These are phyloP conservation scores for Cyberlindnera japonica DNA, from an alignment of 805 yeast genomes.

Conservation along the genomic window DNA sequence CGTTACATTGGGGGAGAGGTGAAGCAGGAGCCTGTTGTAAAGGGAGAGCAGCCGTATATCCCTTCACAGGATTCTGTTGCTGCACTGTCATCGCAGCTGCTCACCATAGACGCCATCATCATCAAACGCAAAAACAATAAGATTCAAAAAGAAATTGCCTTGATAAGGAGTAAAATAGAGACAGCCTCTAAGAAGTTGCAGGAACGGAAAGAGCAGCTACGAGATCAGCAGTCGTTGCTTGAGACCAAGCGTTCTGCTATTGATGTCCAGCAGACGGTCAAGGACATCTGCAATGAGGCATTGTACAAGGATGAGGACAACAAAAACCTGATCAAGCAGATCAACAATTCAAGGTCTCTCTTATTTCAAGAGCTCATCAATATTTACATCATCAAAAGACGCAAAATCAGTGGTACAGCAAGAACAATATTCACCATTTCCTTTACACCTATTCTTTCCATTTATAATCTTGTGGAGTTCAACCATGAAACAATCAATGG, in stretches of 20 bases:
- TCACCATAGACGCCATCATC: slow-evolving; percentile 23
- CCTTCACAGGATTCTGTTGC: slow-evolving; percentile 14
- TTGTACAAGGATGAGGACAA: slow-evolving; percentile 15
- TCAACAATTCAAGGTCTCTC: slow-evolving; percentile 21
- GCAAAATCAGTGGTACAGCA: slow-evolving; percentile 15
- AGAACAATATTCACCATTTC: slow-evolving; percentile 19
- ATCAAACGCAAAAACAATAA: slow-evolving; percentile 16
- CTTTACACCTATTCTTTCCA: slow-evolving; percentile 23
- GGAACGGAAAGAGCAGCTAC: neutral
- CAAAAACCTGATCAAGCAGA: slow-evolving; percentile 20
- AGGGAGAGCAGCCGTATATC: slow-evolving; percentile 6
- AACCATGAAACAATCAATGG: slow-evolving; percentile 19
- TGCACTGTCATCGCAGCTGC: slow-evolving; percentile 24
- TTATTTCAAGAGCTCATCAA: slow-evolving; percentile 25
- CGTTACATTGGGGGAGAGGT: slow-evolving; percentile 8
- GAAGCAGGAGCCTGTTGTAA: neutral
- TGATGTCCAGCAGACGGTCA: neutral
- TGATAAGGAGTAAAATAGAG: neutral
- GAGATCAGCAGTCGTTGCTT: neutral
- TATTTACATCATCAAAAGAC: slow-evolving; percentile 19
- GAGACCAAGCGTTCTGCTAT: neutral
- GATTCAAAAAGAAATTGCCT: slow-evolving; percentile 12
- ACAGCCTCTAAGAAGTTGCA: neutral
- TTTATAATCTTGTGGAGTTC: slow-evolving; percentile 16
- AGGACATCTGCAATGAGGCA: slow-evolving; percentile 3